Evolutionary conservation across 2,329 filamentous ascomycete species (phyloP), one percentile per base, ranked within the genome.

Genomic region (Epichloe coenophiala): DNA sequence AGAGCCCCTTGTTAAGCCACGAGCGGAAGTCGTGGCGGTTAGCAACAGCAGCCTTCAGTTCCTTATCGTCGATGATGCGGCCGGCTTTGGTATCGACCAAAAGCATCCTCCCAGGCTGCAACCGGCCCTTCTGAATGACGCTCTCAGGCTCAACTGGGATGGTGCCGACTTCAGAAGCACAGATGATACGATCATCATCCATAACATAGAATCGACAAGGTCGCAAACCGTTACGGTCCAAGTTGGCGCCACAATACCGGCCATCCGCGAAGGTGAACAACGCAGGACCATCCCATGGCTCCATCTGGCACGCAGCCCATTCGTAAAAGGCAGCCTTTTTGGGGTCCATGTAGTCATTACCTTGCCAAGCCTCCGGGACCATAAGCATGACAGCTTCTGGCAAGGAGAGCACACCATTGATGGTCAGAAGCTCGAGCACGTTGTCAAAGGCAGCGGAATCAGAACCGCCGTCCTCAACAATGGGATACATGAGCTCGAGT

Each of bases 251-350:
- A 63, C 91, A 97, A 76, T 93, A 97, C 55, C 91, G 84, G 54
- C 91, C 91, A 66, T 97, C 91, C 31, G 91, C 88, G 69, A 97
- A 97, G 6, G 90, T 96, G 75, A 97, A 97, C 35, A 97, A 80
- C 51, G 91, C 91, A 36, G 91, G 91, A 17, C 91, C 91, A 69
- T 97, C 91, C 91, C 91, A 97, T 15, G 91, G 90, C 73, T 97
- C 91, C 91, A 97, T 97, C 75, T 95, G 86, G 68, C 91, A 97
- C 58, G 89, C 90, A 61, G 91, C 91, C 89, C 91, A 97, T 68
- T 97, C 90, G 71, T 97, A 97, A 71, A 97, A 97, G 48, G 91
- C 91, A 53, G 90, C 87, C 73, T 97, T 97, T 88, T 88, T 86
- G 51, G 89, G 88, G 61, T 96, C 90, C 85, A 97, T 95, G 53